Conservation (phyloP, 208 protist species). For the Leishmania arabica region DNA sequence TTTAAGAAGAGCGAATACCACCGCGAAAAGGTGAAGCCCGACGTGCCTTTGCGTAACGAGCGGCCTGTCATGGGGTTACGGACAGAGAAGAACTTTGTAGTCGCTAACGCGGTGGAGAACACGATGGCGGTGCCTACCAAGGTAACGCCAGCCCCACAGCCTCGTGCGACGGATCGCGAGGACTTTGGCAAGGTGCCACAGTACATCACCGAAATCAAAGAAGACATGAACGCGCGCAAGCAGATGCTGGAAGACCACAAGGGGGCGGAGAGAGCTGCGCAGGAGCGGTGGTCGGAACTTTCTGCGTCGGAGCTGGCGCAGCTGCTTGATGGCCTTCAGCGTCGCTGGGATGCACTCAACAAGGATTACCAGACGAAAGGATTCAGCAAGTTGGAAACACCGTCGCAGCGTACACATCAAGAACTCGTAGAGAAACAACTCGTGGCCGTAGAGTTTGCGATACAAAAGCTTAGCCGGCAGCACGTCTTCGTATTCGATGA, state of each 20-base stretch:
- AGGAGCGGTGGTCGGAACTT: constrained; percentile 84
- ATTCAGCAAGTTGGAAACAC: constrained; percentile 92
- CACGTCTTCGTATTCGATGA: constrained; percentile 89
- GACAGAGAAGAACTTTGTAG: constrained; percentile 95
- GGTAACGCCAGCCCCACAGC: constrained; percentile 41
- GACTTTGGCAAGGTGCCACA: constrained; percentile 91
- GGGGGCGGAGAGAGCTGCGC: constrained; percentile 30
- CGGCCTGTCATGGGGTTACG: constrained; percentile 93
- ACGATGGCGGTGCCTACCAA: constrained; percentile 88
- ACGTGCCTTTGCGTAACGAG: constrained; percentile 80
- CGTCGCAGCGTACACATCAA: constrained; percentile 81
- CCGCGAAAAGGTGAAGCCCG: constrained; percentile 56
- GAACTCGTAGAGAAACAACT: constrained; percentile 85
- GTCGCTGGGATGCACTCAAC: constrained; percentile 90
- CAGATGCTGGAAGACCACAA: constrained; percentile 22
- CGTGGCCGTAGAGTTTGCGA: constrained; percentile 83
- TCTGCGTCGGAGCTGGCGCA: constrained; percentile 73
- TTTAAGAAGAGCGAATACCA: constrained; percentile 79
- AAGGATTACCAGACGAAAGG: constrained; percentile 93
- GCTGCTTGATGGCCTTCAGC: constrained; percentile 87
- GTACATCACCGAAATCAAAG: constrained; percentile 93
- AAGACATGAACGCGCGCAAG: constrained; percentile 63
- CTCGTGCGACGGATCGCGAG: constrained; percentile 59
- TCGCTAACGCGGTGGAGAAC: constrained; percentile 94
- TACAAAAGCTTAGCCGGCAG: constrained; percentile 87